Evolutionary conservation across 2,329 filamentous ascomycete genomes (phyloP).

Genomic region (Epicoccum nigrum): DNA sequence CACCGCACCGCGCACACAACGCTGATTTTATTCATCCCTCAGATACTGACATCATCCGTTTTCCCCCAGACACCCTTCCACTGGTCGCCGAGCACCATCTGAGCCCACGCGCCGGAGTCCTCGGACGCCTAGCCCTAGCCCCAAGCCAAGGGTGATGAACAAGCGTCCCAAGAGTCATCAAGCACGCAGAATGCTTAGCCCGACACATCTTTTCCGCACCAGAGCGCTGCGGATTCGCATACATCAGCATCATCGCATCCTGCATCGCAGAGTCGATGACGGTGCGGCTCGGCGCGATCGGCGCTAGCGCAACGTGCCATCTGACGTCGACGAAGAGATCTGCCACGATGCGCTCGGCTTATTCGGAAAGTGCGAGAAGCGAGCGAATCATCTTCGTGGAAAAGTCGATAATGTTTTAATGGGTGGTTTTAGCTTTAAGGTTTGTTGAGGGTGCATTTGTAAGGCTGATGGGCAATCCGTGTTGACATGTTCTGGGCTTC

Average conservation of each 20-base stretch:
- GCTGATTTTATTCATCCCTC: neutral
- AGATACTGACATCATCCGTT: constrained; percentile 12
- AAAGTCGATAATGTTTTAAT: neutral
- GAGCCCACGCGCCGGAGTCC: neutral
- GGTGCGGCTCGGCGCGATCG: constrained; percentile 18
- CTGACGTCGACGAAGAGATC: constrained; percentile 13
- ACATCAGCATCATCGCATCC: constrained; percentile 2
- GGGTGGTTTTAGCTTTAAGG: neutral
- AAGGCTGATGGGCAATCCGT: constrained; percentile 9
- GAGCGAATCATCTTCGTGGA: constrained; percentile 1
- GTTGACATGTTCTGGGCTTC: neutral
- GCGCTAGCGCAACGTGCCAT: constrained; percentile 1
- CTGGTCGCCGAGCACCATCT: neutral
- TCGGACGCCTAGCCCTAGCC: neutral
- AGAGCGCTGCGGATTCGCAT: neutral
- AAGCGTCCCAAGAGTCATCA: constrained; percentile 6
- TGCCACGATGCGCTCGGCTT: neutral
- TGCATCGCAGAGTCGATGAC: constrained; percentile 11
- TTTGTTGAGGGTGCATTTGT: constrained; percentile 9
- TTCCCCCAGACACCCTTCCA: neutral
- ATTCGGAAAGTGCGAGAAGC: neutral
- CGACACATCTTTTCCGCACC: neutral
- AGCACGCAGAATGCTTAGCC: constrained; percentile 12
- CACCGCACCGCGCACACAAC: neutral
- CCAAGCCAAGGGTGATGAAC: neutral